Evolutionary conservation across 148 eudicot species (phyloP), one percentile per base, ranked within the genome.

Genomic region (Agrostemma githago): DNA sequence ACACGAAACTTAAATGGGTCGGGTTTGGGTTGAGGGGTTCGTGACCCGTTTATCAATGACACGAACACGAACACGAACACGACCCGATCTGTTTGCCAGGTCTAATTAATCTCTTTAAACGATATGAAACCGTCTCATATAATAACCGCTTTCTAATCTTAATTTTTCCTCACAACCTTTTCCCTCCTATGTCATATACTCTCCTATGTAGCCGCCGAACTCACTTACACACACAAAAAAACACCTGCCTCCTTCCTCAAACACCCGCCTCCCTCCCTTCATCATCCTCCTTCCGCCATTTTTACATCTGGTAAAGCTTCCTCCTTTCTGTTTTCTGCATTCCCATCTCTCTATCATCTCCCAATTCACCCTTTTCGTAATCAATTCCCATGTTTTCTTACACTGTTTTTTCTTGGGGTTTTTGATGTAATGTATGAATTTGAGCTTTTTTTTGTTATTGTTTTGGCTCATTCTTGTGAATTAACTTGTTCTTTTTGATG

Each of bases 181-280:
- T 11, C 20, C n/a, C 37, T 68, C 71, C 56, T 26, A 8, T 61
- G 26, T 61, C 11, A 26, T 26, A 26, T 26, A 26, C 34, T 26
- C 69, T 65, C 42, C 69, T 41, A 37, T 20, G 71, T 68, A 68
- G 71, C 71, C 71, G 71, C 71, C 71, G 37, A 42, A 7, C 12
- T 48, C 12, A 11, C 54, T 14, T 2, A 48, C 54, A 48, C 12
- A 46, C 71, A 68, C 19, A 26, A 0, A 26, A 8, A 46, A 54
- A 68, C 19, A 68, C 56, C 44, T 42, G 26, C 44, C 71, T 68
- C 70, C 51, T 14, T 68, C 70, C 51, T 14, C 5, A 38, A 65
- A 6, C 21, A 16, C n/a, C 62, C 21, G 8, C 21, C 37, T 26
- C 54, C 21, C 37, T 26, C 54, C 21, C 37, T 26, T 12, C 54